Base-by-base conservation (phyloP, 2,329 filamentous ascomycete species). In the Diaporthe sp. region DNA sequence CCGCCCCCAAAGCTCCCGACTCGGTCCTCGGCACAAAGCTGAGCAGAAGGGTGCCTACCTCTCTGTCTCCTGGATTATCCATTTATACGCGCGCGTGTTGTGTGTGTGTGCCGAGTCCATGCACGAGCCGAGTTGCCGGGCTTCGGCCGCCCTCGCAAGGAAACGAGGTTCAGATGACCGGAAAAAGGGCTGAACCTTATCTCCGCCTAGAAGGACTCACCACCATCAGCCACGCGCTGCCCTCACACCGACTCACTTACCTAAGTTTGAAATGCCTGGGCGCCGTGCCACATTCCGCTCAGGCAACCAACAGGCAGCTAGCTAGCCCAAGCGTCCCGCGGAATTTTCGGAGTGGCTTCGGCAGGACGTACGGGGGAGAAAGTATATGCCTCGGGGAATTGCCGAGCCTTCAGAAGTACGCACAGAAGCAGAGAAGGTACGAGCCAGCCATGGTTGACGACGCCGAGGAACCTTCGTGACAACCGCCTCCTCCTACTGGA, bases 1-100 rank as follows among this genome's bases (percentile, higher is more conserved):
- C 55, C 10, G n/a, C 35, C 19, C 55, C 22, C 7, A 47, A 25
- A 30, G 37, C 27, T 44, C 10, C 61, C 61, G 44, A 27, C 44
- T 66, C 63, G 63, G 63, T 27, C 63, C 63, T 66, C 63, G 63
- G 63, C 63, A 51, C 63, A 66, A 51, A 50, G 61, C 61, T 66
- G 30, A 19, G 59, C 27, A 65, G 27, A 47, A 35, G 42, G 59
- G 7, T 9, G 58, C 13, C 37, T 42, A 13, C 13, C 6, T 12
- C 30, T 22, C 9, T 5, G 15, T 5, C 2, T 19, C n/a, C 44
- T 63, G 42, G 61, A 9, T 51, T 30, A 66, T 51, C 61, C 61
- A 66, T 50, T n/a, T 17, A 66, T 50, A 51, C 61, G 44, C 63
- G 63, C 63, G 63, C 47, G 30, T 66, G 44, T 30, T 39, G 25